phyloP scores from a whole-genome alignment of 768 basidiomycete species.

The Lentinus brumalis region DNA sequence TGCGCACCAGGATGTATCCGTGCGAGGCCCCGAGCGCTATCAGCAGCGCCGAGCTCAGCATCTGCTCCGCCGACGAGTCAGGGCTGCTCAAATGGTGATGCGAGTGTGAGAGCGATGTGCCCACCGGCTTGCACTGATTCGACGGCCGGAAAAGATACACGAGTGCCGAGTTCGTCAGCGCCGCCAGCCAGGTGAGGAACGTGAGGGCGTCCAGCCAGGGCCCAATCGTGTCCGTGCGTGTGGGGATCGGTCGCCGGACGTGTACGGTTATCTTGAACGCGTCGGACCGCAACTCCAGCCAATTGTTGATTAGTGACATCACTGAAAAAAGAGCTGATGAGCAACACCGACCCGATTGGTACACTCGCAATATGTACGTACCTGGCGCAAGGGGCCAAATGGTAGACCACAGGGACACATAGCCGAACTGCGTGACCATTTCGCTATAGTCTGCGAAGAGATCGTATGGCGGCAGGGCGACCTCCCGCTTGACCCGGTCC shows the following conservation, averaged over 20 bases:
- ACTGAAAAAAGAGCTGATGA: neutral
- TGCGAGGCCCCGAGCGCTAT: conserved; percentile 86
- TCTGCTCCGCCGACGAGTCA: conserved; percentile 18
- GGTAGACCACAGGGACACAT: conserved; percentile 88
- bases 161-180: conserved; percentile 86
- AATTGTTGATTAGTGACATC: conserved; percentile 90
- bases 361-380: conserved; percentile 31
- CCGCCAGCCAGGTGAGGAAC: conserved; percentile 87
- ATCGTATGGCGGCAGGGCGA: conserved; percentile 77
- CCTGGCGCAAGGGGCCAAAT: conserved; percentile 92
- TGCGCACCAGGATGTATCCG: conserved; percentile 71
- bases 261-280: conserved; percentile 94
- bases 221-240: conserved; percentile 89
- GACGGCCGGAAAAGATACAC: conserved; percentile 84
- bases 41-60: conserved; percentile 35
- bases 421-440: conserved; percentile 96
- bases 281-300: conserved; percentile 88
- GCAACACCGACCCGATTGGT: neutral
- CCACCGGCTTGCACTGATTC: conserved; percentile 28
- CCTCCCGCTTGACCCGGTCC: conserved; percentile 75
- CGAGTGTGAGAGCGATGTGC: conserved; percentile 29
- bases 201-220: conserved; percentile 91
- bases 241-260: conserved; percentile 79
- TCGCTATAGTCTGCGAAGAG: conserved; percentile 90
- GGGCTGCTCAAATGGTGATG: conserved; percentile 20